Conservation (phyloP, 2,329 filamentous ascomycete species). For the Colletotrichum limetticola region DNA sequence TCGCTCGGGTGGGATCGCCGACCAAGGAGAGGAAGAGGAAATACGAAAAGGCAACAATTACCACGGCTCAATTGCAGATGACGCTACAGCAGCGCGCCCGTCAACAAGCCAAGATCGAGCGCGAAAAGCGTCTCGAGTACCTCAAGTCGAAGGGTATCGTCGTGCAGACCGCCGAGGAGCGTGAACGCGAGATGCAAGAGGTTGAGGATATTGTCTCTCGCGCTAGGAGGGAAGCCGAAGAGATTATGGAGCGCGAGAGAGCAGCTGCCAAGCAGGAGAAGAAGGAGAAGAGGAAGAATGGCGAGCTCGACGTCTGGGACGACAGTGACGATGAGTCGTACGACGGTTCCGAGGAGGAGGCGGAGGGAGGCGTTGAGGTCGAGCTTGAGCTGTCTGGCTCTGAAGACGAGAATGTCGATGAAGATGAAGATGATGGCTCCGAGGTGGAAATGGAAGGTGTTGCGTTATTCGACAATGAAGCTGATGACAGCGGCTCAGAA, state of each 20-base stretch:
- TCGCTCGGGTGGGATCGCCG: constrained; percentile 78
- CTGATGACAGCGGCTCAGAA: constrained; percentile 52
- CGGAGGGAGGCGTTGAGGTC: constrained; percentile 51
- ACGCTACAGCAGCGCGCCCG: constrained; percentile 78
- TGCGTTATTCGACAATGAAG: constrained; percentile 53
- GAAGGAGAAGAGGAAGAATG: constrained; percentile 53
- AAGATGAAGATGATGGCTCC: constrained; percentile 46
- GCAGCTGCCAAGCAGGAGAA: constrained; percentile 75
- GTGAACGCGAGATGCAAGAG: constrained; percentile 81
- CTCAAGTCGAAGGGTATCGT: constrained; percentile 83
- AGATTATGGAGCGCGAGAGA: constrained; percentile 81
- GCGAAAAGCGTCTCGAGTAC: constrained; percentile 79
- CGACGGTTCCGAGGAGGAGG: constrained; percentile 50
- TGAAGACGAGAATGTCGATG: constrained; percentile 48
- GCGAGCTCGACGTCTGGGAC: constrained; percentile 64
- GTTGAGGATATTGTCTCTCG: constrained; percentile 90
- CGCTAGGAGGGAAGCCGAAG: constrained; percentile 82
- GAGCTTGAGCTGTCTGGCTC: constrained; percentile 57
- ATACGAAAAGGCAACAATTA: constrained; percentile 68
- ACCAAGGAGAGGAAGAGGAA: constrained; percentile 58
- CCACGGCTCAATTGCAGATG: constrained; percentile 73
- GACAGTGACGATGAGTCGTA: constrained; percentile 66
- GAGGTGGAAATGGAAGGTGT: constrained; percentile 43
- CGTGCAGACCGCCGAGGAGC: constrained; percentile 87
- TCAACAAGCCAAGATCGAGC: constrained; percentile 81